Percentiles rank a stretch among this genome's conserved stretches.
Evolutionary conservation across 2,329 filamentous ascomycete species (phyloP).

Genomic region (Fusarium bactridioides): DNA sequence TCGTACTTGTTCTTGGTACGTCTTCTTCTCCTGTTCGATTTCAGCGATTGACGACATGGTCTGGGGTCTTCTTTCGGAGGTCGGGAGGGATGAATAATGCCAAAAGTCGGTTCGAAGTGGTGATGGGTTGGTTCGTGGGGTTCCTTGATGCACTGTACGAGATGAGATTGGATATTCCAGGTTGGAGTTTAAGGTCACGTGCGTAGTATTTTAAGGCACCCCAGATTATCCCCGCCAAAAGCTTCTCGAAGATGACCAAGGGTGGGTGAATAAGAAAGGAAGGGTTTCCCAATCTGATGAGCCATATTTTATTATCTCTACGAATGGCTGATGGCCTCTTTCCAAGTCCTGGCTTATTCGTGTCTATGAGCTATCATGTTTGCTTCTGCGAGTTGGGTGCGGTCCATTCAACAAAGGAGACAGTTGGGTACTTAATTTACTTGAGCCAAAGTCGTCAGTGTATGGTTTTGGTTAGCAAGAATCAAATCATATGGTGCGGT

Average conservation of each 20-base stretch:
- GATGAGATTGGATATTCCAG: constrained; percentile 10
- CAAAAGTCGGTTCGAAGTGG: not conserved
- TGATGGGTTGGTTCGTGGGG: constrained; percentile 5
- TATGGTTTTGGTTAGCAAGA: not conserved
- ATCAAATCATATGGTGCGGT: not conserved
- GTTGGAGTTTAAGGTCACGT: constrained; percentile 26
- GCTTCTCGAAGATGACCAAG: not conserved
- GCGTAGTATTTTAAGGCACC: not conserved
- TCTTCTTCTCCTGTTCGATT: constrained; percentile 61
- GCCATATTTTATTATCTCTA: not conserved
- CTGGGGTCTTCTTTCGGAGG: not conserved
- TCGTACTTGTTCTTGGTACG: constrained; percentile 65
- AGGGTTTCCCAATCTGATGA: not conserved
- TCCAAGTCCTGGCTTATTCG: not conserved
- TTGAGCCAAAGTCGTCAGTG: not conserved
- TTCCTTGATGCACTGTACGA: not conserved
- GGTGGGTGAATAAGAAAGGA: not conserved
- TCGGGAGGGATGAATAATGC: not conserved
- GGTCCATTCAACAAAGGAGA: not conserved
- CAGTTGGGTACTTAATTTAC: not conserved
- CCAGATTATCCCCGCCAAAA: constrained; percentile 2
- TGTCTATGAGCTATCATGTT: not conserved
- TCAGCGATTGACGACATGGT: constrained; percentile 47
- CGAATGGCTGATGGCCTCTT: not conserved
- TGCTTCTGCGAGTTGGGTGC: not conserved